Base-by-base conservation (phyloP, 83 land plant species). In the Picea engelmannii region DNA sequence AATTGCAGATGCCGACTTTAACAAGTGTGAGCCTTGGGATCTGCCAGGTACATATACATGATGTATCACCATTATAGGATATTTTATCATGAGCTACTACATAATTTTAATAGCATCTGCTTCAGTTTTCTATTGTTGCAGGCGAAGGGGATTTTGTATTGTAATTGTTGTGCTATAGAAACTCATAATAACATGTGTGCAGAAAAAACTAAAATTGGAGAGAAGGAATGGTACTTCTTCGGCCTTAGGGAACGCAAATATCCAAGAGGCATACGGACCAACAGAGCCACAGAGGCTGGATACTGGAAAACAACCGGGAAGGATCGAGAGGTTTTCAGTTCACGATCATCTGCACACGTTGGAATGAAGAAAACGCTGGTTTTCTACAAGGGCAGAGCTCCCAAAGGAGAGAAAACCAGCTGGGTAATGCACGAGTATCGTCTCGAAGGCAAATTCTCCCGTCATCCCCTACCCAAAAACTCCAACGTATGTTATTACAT, bases 11-110 rank as follows among this genome's bases (percentile, higher is more conserved):
- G 93, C 91, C 44, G 95, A 93, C 79, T 91, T 93, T 65, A 91
- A 93, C 86, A 93, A 93, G 82, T 89, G 86, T 60, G 95, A 93
- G 79, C 95, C 95, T 3, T 93, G 95, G 95, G 95, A 93, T 49
- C 88, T 93, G 23, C 94, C 95, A 81, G 90, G 93, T 89, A 86
- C 12, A 9, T 58, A 27, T 55, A 55, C 3, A 12, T 2, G 15
- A 55, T 55, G 15, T 55, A 55, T 55, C 3, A 0, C 58, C 58
- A 52, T 52, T 52, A 52, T 11, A 52, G 2, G 15, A 52, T 52
- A 52, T 2, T 42, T 42, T 42, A 42, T 42, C 47, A 44, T 44
- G 8, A 55, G 2, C 3, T 0, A 12, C 4, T 12, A 55, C 13
- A 11, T 55, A 55, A 55, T 55, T 44, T 44, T 6, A 44, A 0